phyloP scores from a whole-genome alignment of 2,329 filamentous ascomycete species.

The Ophiobolus disseminans region DNA sequence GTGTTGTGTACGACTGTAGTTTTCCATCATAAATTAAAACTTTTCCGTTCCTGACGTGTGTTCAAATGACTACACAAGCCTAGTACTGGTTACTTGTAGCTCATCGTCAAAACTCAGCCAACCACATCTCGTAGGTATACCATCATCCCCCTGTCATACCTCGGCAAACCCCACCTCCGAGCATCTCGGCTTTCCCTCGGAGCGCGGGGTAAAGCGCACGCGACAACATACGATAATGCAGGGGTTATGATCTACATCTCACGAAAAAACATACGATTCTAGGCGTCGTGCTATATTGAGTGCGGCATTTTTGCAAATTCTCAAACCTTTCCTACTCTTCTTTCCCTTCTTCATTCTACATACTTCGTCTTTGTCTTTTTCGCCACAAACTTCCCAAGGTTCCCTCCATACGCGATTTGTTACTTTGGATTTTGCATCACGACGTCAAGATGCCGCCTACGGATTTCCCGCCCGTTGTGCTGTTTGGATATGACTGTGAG shows the following conservation, averaged over 20 bases:
- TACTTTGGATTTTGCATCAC: not conserved
- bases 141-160: not conserved
- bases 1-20: no score
- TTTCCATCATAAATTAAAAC: no score
- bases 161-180: not conserved
- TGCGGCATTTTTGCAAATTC: not conserved
- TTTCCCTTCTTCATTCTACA: no score
- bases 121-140: no score
- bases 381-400: no score
- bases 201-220: slow-evolving; percentile 10
- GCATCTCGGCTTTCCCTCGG: slow-evolving; percentile 1
- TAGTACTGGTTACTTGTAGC: no score
- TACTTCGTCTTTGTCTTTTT: not conserved
- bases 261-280: not conserved
- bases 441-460: slow-evolving; percentile 8
- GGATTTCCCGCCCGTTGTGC: slow-evolving; percentile 19
- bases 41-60: no score
- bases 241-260: not conserved
- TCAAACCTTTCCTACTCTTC: not conserved
- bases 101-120: no score
- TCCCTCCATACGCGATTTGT: no score
- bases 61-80: no score
- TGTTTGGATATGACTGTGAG: slow-evolving; percentile 40
- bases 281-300: not conserved
- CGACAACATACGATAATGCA: not conserved